Conservation (phyloP, 2,329 filamentous ascomycete genomes). For the Emericellopsis atlantica region DNA sequence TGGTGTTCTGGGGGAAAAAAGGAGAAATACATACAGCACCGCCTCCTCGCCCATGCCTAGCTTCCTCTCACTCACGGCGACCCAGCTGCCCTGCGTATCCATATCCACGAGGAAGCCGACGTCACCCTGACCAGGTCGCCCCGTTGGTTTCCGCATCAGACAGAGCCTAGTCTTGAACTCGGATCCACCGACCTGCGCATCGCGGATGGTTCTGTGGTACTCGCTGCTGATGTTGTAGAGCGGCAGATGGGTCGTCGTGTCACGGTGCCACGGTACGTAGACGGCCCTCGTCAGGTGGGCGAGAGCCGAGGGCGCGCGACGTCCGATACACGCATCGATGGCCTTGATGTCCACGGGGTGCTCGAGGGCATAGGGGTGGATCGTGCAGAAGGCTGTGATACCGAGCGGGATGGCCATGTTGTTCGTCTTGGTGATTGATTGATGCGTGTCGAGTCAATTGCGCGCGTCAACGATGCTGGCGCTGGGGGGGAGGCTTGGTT, state of each 20-base stretch:
- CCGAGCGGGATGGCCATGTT: slow-evolving; percentile 1
- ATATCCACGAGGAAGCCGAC: slow-evolving; percentile 1
- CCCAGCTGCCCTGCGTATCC: not conserved
- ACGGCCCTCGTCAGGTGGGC: not conserved
- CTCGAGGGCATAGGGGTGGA: not conserved
- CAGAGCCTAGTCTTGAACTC: slow-evolving; percentile 2
- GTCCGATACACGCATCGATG: not conserved
- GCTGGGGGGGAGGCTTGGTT: no score
- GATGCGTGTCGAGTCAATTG: no score
- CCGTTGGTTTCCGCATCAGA: slow-evolving; percentile 1
- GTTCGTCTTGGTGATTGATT: not conserved
- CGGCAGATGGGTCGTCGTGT: slow-evolving; percentile 1
- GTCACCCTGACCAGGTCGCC: not conserved
- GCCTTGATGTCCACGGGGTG: not conserved
- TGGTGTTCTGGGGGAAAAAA: not conserved
- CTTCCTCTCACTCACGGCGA: slow-evolving; percentile 1
- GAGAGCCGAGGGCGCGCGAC: not conserved
- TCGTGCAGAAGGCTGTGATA: not conserved
- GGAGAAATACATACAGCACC: not conserved
- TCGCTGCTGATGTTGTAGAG: slow-evolving; percentile 1
- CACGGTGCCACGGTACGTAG: slow-evolving; percentile 1
- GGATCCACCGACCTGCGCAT: not conserved
- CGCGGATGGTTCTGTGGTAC: not conserved
- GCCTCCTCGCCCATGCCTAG: not conserved
- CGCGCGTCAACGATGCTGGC: no score